Base-by-base conservation (phyloP, 108 stramenopile genomes). In the Bacterosira constricta region DNA sequence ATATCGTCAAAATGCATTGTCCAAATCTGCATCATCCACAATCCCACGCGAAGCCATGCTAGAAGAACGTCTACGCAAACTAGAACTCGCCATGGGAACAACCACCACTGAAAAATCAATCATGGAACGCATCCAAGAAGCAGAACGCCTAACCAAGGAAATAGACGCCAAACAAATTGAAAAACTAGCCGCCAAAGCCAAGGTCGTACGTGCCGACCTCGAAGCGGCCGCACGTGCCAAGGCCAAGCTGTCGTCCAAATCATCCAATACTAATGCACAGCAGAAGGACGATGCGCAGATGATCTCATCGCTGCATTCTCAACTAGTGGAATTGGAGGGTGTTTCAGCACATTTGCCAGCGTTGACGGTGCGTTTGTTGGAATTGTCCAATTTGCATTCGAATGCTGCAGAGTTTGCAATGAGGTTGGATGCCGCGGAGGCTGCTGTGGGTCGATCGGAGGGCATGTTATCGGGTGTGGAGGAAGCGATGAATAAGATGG, bases 291-390 rank as follows among this genome's bases (percentile, higher is more conserved):
- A 94, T 61, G 69, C 84, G 31, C 80, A 87, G 69, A 89, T 63
- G 35, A 88, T 94, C 58, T 58, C 88, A 25, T 77, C 80, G 5
- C 69, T 94, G 42, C 84, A 94, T 77, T 64, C 79, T 26, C 86
- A 88, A 72, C 64, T 94, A 68, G 36, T 82, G 7, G 83, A 90
- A 51, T 59, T 94, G 66, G 90, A 94, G 38, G 88, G 88, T 3
- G 44, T 94, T 15, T 79, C 80, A 11, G 41, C 70, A 0, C 76
- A 83, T 47, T 79, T 94, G 7, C 93, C 90, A 1, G 79, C 83
- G 13, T 47, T 94, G 29, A 74, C 81, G 13, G 49, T 78, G 15
- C 89, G 93, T 11, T 72, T 94, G 54, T 64, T 82, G 25, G 87
- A 88, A 63, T 63, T 91, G 26, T 69, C 89, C 3, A 50, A 32